Percentiles rank a stretch among this genome's conserved stretches.
These are phyloP conservation scores for Amanita fuliginea DNA, from an alignment of 768 basidiomycete species.

Conservation along the genomic window DNA sequence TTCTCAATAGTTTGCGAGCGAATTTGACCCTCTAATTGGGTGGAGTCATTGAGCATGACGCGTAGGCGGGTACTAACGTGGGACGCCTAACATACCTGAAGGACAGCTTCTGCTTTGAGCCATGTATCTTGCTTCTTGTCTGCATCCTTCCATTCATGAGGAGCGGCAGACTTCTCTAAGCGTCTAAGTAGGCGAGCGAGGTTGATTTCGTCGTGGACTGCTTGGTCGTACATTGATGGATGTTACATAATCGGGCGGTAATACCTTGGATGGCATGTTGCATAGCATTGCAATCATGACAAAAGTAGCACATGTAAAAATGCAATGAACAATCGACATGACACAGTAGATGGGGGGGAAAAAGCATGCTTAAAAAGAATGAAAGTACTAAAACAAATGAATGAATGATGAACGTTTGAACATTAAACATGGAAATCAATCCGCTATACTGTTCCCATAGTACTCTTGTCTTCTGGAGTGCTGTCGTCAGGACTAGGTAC, in stretches of 20 bases:
- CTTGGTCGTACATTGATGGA: background rate
- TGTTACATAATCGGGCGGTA: too few relatives aligned
- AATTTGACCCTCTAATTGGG: constrained; percentile 34
- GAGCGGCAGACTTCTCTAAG: constrained; percentile 43
- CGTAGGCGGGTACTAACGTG: background rate
- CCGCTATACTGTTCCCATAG: background rate
- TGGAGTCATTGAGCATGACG: background rate
- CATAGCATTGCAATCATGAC: too few relatives aligned
- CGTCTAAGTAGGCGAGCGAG: constrained; percentile 46
- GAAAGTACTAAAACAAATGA: too few relatives aligned
- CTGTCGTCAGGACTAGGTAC: constrained; percentile 2
- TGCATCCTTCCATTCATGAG: constrained; percentile 23
- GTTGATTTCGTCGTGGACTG: constrained; percentile 56
- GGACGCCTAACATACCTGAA: constrained; percentile 35
- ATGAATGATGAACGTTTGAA: background rate
- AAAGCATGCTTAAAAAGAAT: too few relatives aligned
- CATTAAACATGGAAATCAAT: background rate
- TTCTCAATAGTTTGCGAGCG: constrained; percentile 45
- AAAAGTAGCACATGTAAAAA: too few relatives aligned
- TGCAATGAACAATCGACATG: too few relatives aligned
- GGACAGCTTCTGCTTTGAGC: constrained; percentile 42
- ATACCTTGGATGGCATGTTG: too few relatives aligned
- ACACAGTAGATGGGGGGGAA: too few relatives aligned
- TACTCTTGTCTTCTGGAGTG: background rate
- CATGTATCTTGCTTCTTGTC: constrained; percentile 23